These are phyloP conservation scores for Kwoniella shandongensis DNA, from an alignment of 768 basidiomycete species.

Conservation along the genomic window DNA sequence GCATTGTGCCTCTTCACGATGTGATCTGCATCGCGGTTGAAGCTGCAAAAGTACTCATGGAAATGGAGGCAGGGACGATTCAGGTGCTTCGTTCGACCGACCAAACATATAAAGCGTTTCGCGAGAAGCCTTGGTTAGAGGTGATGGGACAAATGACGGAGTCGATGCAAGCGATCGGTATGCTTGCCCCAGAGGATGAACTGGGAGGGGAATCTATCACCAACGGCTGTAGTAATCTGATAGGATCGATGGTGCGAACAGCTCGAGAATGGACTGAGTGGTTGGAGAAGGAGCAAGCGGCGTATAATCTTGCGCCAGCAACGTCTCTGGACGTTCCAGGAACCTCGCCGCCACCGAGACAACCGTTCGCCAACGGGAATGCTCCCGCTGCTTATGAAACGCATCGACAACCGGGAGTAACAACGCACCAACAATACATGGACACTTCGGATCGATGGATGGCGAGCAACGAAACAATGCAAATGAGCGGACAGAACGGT, in stretches of 20 bases:
- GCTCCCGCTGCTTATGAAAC: not conserved
- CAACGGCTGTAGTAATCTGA: constrained; percentile 40
- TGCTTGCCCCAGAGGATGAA: constrained; percentile 4
- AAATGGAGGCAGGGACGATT: constrained; percentile 36
- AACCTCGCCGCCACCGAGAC: not conserved
- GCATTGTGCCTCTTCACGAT: constrained; percentile 33
- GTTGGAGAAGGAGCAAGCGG: constrained; percentile 15
- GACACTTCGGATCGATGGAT: constrained; percentile 43
- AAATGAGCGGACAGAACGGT: constrained; percentile 8
- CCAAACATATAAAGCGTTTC: constrained; percentile 11
- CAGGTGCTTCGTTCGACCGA: constrained; percentile 12
- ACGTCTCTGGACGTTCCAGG: not conserved
- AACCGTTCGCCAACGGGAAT: not conserved
- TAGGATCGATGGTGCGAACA: constrained; percentile 41
- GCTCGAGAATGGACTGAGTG: constrained; percentile 31
- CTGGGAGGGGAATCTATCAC: constrained; percentile 26
- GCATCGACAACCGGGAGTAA: not conserved
- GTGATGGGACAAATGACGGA: constrained; percentile 25
- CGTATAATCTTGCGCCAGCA: not conserved
- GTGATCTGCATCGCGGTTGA: constrained; percentile 34
- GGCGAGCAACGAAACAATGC: constrained; percentile 15
- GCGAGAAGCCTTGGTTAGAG: constrained; percentile 20
- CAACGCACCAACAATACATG: constrained; percentile 37
- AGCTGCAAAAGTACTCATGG: constrained; percentile 36
- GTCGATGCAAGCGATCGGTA: constrained; percentile 13